Conservation (phyloP, 495 filamentous ascomycete genomes). For the Aspergillus funiculosus region DNA sequence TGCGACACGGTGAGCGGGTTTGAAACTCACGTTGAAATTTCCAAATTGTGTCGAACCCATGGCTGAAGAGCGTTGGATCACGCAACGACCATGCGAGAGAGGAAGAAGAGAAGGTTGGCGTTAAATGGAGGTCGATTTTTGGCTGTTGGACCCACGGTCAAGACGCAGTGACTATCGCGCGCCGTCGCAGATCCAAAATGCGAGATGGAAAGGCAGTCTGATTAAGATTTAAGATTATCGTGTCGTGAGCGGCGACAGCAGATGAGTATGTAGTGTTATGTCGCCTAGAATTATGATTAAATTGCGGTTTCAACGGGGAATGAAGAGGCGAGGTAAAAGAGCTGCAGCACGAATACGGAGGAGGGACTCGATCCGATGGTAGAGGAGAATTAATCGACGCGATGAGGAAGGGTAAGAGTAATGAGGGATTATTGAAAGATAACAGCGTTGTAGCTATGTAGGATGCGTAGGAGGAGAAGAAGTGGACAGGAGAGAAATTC, state of each 20-base stretch:
- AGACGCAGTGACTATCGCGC: conserved; percentile 25
- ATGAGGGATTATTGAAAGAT: no score
- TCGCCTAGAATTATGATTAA: no score
- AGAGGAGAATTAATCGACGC: no score
- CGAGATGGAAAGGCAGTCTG: background rate
- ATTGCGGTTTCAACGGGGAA: no score
- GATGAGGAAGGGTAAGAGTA: no score
- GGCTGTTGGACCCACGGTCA: conserved; percentile 30
- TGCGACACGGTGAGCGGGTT: background rate
- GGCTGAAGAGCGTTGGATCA: conserved; percentile 17
- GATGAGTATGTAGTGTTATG: no score
- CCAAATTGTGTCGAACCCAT: conserved; percentile 72
- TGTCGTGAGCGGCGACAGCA: background rate
- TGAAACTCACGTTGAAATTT: conserved; percentile 73
- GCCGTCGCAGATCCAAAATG: conserved; percentile 25
- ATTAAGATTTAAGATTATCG: conserved; percentile 8
- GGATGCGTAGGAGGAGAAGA: no score
- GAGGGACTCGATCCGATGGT: no score
- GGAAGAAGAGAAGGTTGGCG: background rate
- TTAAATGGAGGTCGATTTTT: conserved; percentile 18
- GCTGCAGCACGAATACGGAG: no score
- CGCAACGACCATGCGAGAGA: conserved; percentile 20
- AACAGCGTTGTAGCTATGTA: no score
- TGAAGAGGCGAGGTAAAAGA: no score
- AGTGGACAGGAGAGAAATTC: no score